Conservation (phyloP, 2,329 filamentous ascomycete species). For the Thelonectria discophora region DNA sequence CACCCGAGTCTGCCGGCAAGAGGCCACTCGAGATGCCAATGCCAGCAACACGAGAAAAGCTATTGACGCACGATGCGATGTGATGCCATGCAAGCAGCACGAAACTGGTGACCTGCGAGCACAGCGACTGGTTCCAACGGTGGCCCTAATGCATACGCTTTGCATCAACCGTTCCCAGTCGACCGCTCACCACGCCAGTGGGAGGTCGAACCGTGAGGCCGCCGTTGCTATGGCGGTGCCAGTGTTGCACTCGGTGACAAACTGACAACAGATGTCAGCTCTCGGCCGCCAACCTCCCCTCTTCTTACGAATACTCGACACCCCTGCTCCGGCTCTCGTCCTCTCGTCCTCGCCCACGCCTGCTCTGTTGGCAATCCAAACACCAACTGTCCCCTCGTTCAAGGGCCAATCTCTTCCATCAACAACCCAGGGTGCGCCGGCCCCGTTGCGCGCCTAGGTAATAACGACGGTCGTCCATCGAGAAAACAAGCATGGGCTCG, state of each 20-base stretch:
- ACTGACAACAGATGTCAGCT: constrained; percentile 2
- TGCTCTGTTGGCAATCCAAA: constrained; percentile 21
- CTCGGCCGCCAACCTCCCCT: constrained; percentile 11
- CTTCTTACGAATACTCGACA: not conserved
- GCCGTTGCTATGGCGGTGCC: constrained; percentile 23
- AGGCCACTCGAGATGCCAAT: not conserved
- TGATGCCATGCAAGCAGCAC: constrained; percentile 19
- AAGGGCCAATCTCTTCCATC: constrained; percentile 5
- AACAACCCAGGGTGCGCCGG: not conserved
- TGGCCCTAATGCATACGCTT: constrained; percentile 12
- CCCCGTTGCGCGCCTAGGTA: not conserved
- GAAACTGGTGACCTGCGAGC: constrained; percentile 9
- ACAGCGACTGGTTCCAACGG: constrained; percentile 8
- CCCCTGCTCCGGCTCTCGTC: constrained; percentile 5
- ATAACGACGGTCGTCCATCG: not conserved
- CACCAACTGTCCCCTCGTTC: constrained; percentile 15
- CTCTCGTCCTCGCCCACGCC: too few species aligned
- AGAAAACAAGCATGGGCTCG: not conserved
- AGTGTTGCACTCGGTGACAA: too few species aligned
- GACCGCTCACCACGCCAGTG: constrained; percentile 8
- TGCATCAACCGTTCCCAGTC: constrained; percentile 9
- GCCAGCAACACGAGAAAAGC: constrained; percentile 14
- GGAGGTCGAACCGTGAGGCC: constrained; percentile 1
- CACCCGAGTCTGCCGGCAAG: not conserved
- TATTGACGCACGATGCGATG: constrained; percentile 13